Base-by-base conservation (phyloP, 2,329 filamentous ascomycete species). In the Cladobotryum mycophilum region DNA sequence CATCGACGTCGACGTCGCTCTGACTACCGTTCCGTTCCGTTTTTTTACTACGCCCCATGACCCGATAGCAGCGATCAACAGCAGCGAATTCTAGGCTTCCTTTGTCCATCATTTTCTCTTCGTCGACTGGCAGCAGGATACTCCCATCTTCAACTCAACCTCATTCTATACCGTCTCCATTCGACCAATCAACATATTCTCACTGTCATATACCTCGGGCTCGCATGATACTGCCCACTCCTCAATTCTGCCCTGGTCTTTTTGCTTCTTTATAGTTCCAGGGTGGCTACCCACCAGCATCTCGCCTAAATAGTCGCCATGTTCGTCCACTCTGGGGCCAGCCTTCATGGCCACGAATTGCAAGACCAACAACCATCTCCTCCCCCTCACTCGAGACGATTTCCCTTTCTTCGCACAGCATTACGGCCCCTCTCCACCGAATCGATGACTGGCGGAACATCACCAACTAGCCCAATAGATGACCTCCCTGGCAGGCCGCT, bases 311-410 rank as follows among this genome's bases (percentile, higher is more conserved):
- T 11, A 30, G 15, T 13, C 18, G 13, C n/a, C 7, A 82, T 83
- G 80, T 80, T 82, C 60, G 67, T 82, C 34, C 80, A 82, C 59
- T 72, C 78, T 15, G 79, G 78, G 42, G 79, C 79, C 45, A 76
- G 78, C 65, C 70, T 82, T 17, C 79, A 82, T 60, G 79, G 79
- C 62, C 79, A 82, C 61, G 78, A 82, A 61, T 82, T 78, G 58
- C 80, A 78, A 30, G 64, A 66, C 51, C 65, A 66, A 41, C 60
- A 65, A 48, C 51, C 64, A 20, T 57, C 65, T 14, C 60, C 62
- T 37, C 56, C 65, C 49, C 66, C 64, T 55, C 63, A 65, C 38
- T 59, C 63, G 20, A 63, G 59, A 55, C 69, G 68, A 38, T 62
- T 68, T n/a, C 65, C 70, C 11, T 66, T 76, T 5, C 56, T 77